Evolutionary conservation across 225 moss, liverwort and hornwort genomes (phyloP), one percentile per base, ranked within the genome.

Genomic region (Bryum argenteum): DNA sequence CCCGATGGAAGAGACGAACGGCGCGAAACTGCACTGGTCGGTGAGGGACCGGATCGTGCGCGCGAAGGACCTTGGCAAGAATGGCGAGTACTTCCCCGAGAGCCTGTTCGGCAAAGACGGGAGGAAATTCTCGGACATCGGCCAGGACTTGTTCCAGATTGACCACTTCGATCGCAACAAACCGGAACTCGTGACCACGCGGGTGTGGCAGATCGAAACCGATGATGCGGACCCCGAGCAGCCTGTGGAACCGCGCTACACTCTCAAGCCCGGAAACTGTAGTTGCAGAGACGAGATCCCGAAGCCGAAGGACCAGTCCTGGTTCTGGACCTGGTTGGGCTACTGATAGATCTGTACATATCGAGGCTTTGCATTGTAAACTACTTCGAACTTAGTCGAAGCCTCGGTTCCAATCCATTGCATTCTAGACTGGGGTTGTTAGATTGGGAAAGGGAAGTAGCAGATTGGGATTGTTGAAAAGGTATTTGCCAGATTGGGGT

Each of bases 261-360:
- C 0, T 5, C 24, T 72, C 3, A 1, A 0, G 1, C 0, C 0
- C 0, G 0, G 0, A 0, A 0, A 0, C 0, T 63, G 72, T n/a
- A 2, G 1, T 0, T 72, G 72, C n/a, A 0, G 0, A 4, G 0
- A 9, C 8, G 51, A 18, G 1, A 0, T 8, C 10, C 20, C 3
- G 3, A 6, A 15, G 9, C 60, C 71, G 0, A 5, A 0, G 18
- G 15, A 16, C 16, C 0, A 10, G 21, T 1, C 0, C 13, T n/a
- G 23, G 2, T 0, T 42, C 0, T 18, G 22, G 18, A 54, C 8
- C 17, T 2, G 7, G 0, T 8, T 52, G 1, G 17, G 54, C 6
- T 7, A 37, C 8, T 61, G 9, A 71, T 11, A 62, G 17, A 21
- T 20, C 42, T 26, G 33, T 33, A 33, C 33, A 33, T 33, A 33